Conservation (phyloP, 2,329 filamentous ascomycete genomes). For the Botrytis fabae region DNA sequence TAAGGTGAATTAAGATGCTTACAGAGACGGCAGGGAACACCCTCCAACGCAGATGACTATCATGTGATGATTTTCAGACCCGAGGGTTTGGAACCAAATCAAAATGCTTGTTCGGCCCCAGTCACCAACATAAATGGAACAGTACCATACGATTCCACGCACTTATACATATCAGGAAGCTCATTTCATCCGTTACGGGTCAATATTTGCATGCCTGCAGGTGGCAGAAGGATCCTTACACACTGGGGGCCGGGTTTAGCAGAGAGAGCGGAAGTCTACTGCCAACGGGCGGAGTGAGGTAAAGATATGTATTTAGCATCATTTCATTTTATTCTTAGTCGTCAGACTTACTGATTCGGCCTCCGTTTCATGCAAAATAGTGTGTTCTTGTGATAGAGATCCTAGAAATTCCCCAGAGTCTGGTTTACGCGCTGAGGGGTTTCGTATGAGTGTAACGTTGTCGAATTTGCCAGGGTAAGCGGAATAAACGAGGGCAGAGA, state of each 20-base stretch:
- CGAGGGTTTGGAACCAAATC: constrained; percentile 10
- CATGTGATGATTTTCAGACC: constrained; percentile 15
- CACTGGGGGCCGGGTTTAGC: neutral
- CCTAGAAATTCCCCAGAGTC: constrained; percentile 20
- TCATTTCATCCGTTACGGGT: neutral
- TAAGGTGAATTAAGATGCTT: neutral
- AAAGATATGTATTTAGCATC: neutral
- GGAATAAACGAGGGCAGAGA: constrained; percentile 5
- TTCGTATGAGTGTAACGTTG: constrained; percentile 2
- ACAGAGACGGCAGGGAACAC: constrained; percentile 8
- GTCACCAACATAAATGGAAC: constrained; percentile 19
- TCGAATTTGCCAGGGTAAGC: neutral
- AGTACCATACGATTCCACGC: neutral
- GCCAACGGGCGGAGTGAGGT: constrained; percentile 7
- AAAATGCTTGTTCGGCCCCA: neutral
- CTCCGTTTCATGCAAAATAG: neutral
- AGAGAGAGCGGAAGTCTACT: neutral
- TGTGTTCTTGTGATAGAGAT: neutral
- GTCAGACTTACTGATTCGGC: neutral
- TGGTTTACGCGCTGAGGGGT: constrained; percentile 16
- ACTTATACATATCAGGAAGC: constrained; percentile 19
- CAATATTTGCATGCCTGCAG: neutral
- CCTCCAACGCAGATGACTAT: constrained; percentile 9
- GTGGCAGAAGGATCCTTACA: neutral
- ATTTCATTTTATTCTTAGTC: constrained; percentile 19